Conservation (phyloP, 139 green algal genomes). For the Pedinophyceae sp. region DNA sequence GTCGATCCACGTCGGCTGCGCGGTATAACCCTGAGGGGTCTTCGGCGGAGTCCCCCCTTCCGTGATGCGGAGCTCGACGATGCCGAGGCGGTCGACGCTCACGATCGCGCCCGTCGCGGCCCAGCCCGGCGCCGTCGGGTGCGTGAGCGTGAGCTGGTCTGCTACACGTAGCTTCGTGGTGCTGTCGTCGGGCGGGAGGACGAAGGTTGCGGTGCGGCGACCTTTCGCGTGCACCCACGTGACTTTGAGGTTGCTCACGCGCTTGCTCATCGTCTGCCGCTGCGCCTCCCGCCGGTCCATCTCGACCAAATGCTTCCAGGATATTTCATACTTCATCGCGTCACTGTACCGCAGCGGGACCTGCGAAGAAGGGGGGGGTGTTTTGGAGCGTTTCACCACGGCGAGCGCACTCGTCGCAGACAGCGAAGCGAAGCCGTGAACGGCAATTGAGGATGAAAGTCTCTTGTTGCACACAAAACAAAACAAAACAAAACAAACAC, state of each 20-base stretch:
- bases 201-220: slow-evolving; percentile 72
- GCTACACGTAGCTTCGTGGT: slow-evolving; percentile 42
- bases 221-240: slow-evolving; percentile 14
- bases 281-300: slow-evolving; percentile 92
- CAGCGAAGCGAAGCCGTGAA: too few relatives aligned
- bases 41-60: background rate
- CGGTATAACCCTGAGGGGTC: slow-evolving; percentile 23
- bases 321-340: slow-evolving; percentile 69
- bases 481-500: too few relatives aligned
- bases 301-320: slow-evolving; percentile 71
- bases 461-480: too few relatives aligned
- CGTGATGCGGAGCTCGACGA: background rate
- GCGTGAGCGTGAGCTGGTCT: slow-evolving; percentile 78
- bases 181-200: slow-evolving; percentile 62
- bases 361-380: slow-evolving; percentile 18
- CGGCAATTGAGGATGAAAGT: too few relatives aligned
- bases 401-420: too few relatives aligned
- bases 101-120: slow-evolving; percentile 51
- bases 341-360: slow-evolving; percentile 86
- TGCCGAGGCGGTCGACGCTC: slow-evolving; percentile 38
- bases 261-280: background rate
- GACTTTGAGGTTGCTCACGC: background rate
- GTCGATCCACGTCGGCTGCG: slow-evolving; percentile 89
- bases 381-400: too few relatives aligned
- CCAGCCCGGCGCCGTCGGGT: slow-evolving; percentile 50